Conservation (phyloP, 495 filamentous ascomycete species). For the Letharia lupina region DNA sequence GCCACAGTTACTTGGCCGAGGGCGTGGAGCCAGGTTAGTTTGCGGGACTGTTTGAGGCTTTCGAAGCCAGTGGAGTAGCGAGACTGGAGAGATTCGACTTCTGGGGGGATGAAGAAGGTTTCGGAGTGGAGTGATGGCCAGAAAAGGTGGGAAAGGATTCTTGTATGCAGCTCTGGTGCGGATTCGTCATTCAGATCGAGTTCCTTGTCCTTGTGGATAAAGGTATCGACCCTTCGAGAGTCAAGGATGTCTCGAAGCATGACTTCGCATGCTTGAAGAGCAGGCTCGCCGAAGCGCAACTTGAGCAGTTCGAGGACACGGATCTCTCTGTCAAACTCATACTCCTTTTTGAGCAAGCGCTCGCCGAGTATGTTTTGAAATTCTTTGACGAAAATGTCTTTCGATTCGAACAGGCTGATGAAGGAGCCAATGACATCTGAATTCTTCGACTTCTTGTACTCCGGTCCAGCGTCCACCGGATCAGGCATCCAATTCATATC, state of each 20-base stretch:
- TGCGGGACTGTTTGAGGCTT: slow-evolving; percentile 66
- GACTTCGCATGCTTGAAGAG: slow-evolving; percentile 85
- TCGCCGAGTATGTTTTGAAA: slow-evolving; percentile 78
- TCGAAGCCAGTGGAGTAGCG: slow-evolving; percentile 72
- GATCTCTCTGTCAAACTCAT: slow-evolving; percentile 65
- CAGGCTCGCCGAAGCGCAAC: slow-evolving; percentile 73
- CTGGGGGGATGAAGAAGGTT: slow-evolving; percentile 59
- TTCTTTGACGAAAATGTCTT: slow-evolving; percentile 88
- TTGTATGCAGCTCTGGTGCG: slow-evolving; percentile 54
- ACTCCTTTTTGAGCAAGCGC: slow-evolving; percentile 63
- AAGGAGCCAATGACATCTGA: slow-evolving; percentile 89
- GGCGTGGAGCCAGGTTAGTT: slow-evolving; percentile 78
- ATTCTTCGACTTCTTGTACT: slow-evolving; percentile 80
- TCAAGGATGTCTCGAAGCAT: slow-evolving; percentile 95
- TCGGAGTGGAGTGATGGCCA: slow-evolving; percentile 82
- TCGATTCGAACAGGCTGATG: slow-evolving; percentile 75
- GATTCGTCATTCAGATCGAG: slow-evolving; percentile 19
- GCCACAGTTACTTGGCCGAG: slow-evolving; percentile 74
- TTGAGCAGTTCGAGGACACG: slow-evolving; percentile 82
- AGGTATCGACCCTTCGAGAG: slow-evolving; percentile 60
- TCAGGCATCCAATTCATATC: slow-evolving; percentile 90
- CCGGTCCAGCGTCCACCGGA: slow-evolving; percentile 84
- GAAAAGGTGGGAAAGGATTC: slow-evolving; percentile 86
- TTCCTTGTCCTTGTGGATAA: slow-evolving; percentile 49
- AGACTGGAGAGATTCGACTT: slow-evolving; percentile 54